phyloP scores from a whole-genome alignment of 805 yeast species.

The Torulaspora maleeae region DNA sequence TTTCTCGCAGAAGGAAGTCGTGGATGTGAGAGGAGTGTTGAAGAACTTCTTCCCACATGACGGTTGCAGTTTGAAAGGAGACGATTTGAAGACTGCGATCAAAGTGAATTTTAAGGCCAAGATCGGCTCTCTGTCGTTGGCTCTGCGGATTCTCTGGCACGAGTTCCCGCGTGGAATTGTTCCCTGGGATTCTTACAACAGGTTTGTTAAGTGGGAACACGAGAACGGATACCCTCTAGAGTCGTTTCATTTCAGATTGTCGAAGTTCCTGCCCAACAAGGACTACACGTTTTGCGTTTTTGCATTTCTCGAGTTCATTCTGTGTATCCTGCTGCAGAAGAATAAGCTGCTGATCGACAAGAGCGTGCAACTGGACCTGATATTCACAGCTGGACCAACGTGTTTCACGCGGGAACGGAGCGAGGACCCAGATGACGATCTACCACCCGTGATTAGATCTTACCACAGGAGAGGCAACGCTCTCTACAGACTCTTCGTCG shows the following conservation, averaged over 20 bases:
- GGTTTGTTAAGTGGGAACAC: conserved; percentile 29
- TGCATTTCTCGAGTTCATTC: conserved; percentile 37
- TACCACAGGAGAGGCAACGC: conserved; percentile 36
- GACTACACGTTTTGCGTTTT: conserved; percentile 36
- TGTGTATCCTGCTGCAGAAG: conserved; percentile 31
- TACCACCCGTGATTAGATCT: conserved; percentile 32
- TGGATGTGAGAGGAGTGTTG: conserved; percentile 27
- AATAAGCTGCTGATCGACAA: conserved; percentile 32
- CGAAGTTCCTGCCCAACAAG: conserved; percentile 35
- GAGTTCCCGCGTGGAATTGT: conserved; percentile 35
- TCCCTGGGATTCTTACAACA: conserved; percentile 35
- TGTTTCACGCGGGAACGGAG: conserved; percentile 31
- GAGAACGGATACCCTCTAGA: conserved; percentile 23
- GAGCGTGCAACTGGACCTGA: conserved; percentile 31
- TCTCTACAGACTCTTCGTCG: conserved; percentile 33
- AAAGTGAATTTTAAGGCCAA: conserved; percentile 16
- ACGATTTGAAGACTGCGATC: conserved; percentile 26
- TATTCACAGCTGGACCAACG: conserved; percentile 38
- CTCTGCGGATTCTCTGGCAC: conserved; percentile 36
- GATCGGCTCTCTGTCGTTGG: conserved; percentile 29
- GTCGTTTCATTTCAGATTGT: conserved; percentile 36
- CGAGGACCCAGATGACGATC: conserved; percentile 25
- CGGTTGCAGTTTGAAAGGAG: conserved; percentile 37
- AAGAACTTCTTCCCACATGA: conserved; percentile 35
- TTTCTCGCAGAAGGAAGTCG: conserved; percentile 32